Conservation (phyloP, 306 rosid genomes). For the Oxytropis ochrocephala region DNA sequence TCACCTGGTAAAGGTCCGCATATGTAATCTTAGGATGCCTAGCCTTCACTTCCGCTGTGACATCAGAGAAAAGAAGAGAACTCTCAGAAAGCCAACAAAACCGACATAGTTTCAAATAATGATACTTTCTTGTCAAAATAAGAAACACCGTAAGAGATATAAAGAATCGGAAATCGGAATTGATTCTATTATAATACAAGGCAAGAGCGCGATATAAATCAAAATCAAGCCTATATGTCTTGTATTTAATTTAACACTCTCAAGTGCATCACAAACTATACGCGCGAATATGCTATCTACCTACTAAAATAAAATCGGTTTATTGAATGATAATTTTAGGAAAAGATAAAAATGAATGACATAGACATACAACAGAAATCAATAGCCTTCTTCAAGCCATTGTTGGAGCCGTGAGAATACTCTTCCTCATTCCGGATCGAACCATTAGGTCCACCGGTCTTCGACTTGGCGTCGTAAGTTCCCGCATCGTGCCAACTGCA, state of each 20-base stretch:
- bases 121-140: not conserved
- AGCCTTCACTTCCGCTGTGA: conserved; percentile 78
- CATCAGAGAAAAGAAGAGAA: conserved; percentile 33
- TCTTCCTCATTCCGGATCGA: conserved; percentile 87
- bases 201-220: not conserved
- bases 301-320: not conserved
- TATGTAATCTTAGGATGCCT: conserved; percentile 65
- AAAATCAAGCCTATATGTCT: not conserved
- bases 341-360: not conserved
- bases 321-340: not conserved
- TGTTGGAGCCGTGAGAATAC: conserved; percentile 71
- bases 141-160: not conserved
- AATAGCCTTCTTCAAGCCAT: conserved; percentile 80
- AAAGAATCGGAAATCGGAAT: not conserved
- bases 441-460: conserved; percentile 88
- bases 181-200: not conserved
- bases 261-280: not conserved
- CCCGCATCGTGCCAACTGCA: conserved; percentile 97
- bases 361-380: conserved; percentile 66
- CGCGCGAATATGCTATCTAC: not conserved
- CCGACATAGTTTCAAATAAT: not conserved
- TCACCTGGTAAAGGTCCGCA: conserved; percentile 94
- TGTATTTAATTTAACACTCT: not conserved
- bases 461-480: conserved; percentile 64
- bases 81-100: not conserved